phyloP scores from a whole-genome alignment of 805 yeast genomes.

The Nakazawaea ernobii region DNA sequence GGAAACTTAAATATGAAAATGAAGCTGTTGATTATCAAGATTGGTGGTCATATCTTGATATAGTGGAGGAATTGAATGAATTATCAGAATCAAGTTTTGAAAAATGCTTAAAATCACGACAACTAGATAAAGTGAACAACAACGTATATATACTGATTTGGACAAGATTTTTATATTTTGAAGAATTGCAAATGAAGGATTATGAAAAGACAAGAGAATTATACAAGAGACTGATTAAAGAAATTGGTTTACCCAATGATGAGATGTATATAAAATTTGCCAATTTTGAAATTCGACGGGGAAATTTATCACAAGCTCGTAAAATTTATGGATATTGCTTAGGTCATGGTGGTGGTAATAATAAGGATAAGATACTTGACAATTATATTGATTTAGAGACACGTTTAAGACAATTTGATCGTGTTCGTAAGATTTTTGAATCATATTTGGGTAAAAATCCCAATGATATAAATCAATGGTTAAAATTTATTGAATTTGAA shows the following conservation, averaged over 20 bases:
- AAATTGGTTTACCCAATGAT: constrained; percentile 51
- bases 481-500: constrained; percentile 66
- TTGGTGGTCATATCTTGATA: constrained; percentile 74
- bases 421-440: constrained; percentile 70
- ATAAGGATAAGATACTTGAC: too few species aligned
- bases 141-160: constrained; percentile 60
- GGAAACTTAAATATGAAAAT: constrained; percentile 50
- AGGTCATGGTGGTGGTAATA: too few species aligned
- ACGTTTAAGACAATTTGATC: constrained; percentile 68
- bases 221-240: constrained; percentile 39
- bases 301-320: constrained; percentile 47
- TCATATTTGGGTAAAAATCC: constrained; percentile 52
- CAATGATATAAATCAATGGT: constrained; percentile 43
- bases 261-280: constrained; percentile 70
- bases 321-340: constrained; percentile 66
- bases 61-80: constrained; percentile 36
- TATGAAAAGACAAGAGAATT: constrained; percentile 39
- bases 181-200: constrained; percentile 46
- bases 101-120: too few species aligned
- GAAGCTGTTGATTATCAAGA: constrained; percentile 54
- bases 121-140: too few species aligned
- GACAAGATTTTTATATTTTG: constrained; percentile 58
- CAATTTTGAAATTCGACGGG: constrained; percentile 67
- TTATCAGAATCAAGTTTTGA: constrained; percentile 32
- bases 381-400: constrained; percentile 67